Conservation (phyloP, 192 early-diverging fungal species). For the Linnemannia zychae region DNA sequence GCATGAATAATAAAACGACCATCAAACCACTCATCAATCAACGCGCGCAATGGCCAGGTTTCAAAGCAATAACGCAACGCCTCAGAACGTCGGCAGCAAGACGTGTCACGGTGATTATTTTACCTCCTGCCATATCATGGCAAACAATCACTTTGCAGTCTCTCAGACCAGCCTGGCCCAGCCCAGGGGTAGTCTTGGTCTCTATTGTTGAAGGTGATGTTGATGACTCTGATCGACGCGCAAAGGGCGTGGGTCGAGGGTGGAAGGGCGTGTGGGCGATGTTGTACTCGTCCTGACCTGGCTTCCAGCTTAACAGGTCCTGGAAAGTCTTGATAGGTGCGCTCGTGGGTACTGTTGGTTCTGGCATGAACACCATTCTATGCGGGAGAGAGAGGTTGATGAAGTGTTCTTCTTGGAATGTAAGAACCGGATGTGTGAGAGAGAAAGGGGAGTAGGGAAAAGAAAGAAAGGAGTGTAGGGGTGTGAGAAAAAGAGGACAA, state of each 20-base stretch:
- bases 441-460: not conserved
- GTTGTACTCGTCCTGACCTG: conserved; percentile 54
- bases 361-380: conserved; percentile 14
- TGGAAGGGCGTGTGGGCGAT: conserved; percentile 55
- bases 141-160: conserved; percentile 62
- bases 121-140: conserved; percentile 77
- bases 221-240: not conserved
- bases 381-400: not conserved
- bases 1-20: not conserved
- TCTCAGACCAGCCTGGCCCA: not conserved
- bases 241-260: conserved; percentile 16
- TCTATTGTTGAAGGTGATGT: not conserved
- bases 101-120: not conserved
- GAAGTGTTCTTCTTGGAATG: not conserved
- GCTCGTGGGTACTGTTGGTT: conserved; percentile 11
- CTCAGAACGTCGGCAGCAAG: too few relatives aligned
- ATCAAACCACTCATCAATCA: not conserved
- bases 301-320: conserved; percentile 59
- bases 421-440: not conserved
- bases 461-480: conserved; percentile 1
- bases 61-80: not conserved
- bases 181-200: not conserved
- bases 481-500: conserved; percentile 3
- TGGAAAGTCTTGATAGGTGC: conserved; percentile 30
- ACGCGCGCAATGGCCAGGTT: not conserved